Evolutionary conservation across 805 yeast species (phyloP).

Genomic region (Starmerella cellae): DNA sequence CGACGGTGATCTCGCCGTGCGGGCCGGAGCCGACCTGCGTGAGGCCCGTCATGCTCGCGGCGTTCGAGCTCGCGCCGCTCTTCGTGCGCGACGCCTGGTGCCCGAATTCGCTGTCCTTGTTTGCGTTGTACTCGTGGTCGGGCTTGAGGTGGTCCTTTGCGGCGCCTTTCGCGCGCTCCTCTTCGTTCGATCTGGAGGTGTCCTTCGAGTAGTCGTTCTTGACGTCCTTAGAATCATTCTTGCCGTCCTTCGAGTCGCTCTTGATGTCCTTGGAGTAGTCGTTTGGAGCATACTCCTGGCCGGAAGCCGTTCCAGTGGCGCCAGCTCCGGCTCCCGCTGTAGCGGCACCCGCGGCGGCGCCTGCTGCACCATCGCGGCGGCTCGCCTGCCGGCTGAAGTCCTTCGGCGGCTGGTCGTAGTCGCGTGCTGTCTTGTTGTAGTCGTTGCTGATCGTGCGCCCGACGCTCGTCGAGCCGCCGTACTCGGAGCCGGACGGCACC

Average conservation of each 20-base stretch:
- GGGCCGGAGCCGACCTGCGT: slow-evolving; percentile 15
- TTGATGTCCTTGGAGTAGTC: neutral
- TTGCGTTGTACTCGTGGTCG: neutral
- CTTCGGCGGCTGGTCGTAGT: too few relatives aligned
- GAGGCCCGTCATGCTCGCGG: neutral
- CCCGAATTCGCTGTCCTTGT: neutral
- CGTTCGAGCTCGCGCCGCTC: neutral
- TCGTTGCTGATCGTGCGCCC: neutral
- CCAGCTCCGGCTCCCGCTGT: too few relatives aligned
- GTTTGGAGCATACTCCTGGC: neutral
- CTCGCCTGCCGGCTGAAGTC: too few relatives aligned
- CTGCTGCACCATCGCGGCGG: too few relatives aligned
- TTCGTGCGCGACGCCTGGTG: neutral
- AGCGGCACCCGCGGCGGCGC: too few relatives aligned
- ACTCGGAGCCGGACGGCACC: neutral
- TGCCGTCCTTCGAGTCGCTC: neutral
- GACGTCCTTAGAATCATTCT: neutral
- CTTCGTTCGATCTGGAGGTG: neutral
- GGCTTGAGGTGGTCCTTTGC: neutral
- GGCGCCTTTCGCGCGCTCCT: too few relatives aligned
- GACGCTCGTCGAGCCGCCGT: neutral
- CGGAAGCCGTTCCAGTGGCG: too few relatives aligned
- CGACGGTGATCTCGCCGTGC: slow-evolving; percentile 15
- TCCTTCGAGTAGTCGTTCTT: neutral
- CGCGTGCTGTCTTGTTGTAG: too few relatives aligned